A percentile compares a stretch with the other conserved stretches of the same genome.
phyloP scores from a whole-genome alignment of 257 asterid genomes.

The Solanum bulbocastanum region DNA sequence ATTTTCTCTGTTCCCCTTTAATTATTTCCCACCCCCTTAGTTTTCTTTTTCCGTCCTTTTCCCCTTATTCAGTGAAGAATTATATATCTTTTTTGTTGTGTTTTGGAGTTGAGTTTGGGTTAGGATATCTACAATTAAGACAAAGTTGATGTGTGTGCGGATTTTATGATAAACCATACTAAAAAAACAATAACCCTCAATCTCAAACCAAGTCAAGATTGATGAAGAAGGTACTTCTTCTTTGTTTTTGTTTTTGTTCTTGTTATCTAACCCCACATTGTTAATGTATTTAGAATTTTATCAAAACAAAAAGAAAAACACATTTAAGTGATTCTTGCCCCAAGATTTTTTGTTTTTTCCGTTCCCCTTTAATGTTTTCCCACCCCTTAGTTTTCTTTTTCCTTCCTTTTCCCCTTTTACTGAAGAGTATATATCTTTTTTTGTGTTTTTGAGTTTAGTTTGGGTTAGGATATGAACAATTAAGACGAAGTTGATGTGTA shows the following conservation, averaged over 20 bases:
- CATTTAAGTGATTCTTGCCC: not conserved
- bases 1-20: not conserved
- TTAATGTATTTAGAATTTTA: not conserved
- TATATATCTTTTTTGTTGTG: not conserved
- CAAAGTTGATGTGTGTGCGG: not conserved
- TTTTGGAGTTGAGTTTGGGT: not conserved
- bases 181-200: too few relatives aligned
- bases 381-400: not conserved
- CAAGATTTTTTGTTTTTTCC: not conserved
- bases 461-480: not conserved
- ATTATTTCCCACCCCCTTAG: not conserved
- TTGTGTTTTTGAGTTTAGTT: not conserved
- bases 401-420: not conserved
- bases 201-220: not conserved
- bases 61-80: not conserved
- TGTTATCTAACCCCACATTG: not conserved
- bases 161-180: not conserved
- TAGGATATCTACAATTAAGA: not conserved
- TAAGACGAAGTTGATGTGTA: not conserved
- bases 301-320: not conserved
- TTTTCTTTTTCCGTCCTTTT: not conserved
- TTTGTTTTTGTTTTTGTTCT: too few relatives aligned
- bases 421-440: not conserved
- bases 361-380: too few relatives aligned
- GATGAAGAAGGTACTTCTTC: constrained; percentile 49